Conservation (phyloP, 306 rosid species). For the Oxytropis ochrocephala region DNA sequence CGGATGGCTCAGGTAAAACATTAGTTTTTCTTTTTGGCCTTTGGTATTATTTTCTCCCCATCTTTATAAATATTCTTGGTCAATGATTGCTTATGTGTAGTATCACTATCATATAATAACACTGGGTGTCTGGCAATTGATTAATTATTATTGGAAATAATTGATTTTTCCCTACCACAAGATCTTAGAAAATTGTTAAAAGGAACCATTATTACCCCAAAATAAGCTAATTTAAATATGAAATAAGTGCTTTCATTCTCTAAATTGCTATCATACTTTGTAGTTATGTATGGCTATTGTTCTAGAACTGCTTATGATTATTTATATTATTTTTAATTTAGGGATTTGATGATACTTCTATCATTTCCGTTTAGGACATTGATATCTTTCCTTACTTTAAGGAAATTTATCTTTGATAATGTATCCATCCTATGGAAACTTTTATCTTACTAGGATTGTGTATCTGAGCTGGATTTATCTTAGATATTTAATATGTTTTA, state of each 20-base stretch:
- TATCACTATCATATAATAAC: background rate
- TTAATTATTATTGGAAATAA: background rate
- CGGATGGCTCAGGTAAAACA: constrained; percentile 94
- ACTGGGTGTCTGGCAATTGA: background rate
- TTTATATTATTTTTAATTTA: background rate
- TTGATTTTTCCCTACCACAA: background rate
- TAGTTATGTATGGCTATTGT: background rate
- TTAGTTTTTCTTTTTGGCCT: background rate
- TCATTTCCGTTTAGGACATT: background rate
- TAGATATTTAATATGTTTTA: background rate
- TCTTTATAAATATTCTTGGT: background rate
- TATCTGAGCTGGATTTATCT: background rate
- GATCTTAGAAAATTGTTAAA: background rate
- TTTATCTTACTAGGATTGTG: background rate
- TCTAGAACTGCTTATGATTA: background rate
- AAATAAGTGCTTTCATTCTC: background rate
- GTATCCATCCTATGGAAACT: background rate
- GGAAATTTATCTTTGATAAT: background rate
- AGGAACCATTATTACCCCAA: background rate
- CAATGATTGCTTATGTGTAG: background rate
- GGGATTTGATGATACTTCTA: background rate
- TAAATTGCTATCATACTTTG: background rate
- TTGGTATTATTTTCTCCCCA: background rate
- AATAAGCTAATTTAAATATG: background rate
- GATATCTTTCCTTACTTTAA: background rate